Evolutionary conservation across 495 filamentous ascomycete species (phyloP).

Genomic region (Lepraria neglecta): DNA sequence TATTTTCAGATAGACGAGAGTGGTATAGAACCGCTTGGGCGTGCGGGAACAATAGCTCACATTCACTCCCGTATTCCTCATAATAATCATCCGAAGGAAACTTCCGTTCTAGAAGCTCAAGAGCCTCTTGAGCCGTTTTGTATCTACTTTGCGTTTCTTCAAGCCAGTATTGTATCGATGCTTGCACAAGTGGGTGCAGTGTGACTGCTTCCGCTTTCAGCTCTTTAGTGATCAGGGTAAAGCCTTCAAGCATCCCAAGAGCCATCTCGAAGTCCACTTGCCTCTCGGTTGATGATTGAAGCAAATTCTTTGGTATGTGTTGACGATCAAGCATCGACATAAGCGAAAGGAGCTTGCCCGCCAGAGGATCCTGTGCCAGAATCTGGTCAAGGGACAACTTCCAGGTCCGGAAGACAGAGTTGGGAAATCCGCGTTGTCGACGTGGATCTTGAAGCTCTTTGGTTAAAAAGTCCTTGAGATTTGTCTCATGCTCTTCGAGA

Average conservation of each 20-base stretch:
- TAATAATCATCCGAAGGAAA: background rate
- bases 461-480: background rate
- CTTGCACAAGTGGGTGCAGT: constrained; percentile 33
- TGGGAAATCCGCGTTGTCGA: background rate
- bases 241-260: constrained; percentile 30
- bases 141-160: background rate
- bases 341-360: constrained; percentile 33
- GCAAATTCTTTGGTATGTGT: constrained; percentile 31
- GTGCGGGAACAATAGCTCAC: background rate
- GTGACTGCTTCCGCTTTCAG: constrained; percentile 4
- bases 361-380: constrained; percentile 19
- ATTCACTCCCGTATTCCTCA: background rate
- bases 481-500: background rate
- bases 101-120: background rate
- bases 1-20: background rate
- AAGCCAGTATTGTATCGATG: constrained; percentile 3
- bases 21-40: background rate
- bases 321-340: constrained; percentile 40
- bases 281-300: constrained; percentile 7
- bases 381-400: constrained; percentile 43
- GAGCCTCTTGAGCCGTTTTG: background rate
- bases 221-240: constrained; percentile 29
- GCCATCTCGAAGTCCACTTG: constrained; percentile 25
- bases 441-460: background rate
- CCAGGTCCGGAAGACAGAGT: constrained; percentile 39